A percentile compares a stretch with the other conserved stretches of the same genome.
phyloP scores from a whole-genome alignment of 2,329 filamentous ascomycete genomes.

The Pestalotiopsis sp. region DNA sequence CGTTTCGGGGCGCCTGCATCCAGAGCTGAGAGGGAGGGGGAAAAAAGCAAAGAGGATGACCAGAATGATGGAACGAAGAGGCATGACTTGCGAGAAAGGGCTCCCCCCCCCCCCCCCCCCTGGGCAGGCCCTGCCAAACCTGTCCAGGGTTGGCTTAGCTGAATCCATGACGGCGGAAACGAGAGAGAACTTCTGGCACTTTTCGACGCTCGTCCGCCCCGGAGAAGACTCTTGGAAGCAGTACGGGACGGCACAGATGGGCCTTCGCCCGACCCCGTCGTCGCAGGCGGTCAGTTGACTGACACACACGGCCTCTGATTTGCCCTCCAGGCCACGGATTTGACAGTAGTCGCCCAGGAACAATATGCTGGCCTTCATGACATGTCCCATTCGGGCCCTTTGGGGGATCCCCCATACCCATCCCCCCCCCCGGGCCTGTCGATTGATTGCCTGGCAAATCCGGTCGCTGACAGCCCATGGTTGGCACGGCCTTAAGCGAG shows the following conservation, averaged over 20 bases:
- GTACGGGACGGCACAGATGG: conserved; percentile 12
- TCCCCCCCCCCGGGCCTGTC: background rate
- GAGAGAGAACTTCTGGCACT: background rate
- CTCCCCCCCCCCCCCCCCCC: background rate
- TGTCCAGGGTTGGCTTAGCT: background rate
- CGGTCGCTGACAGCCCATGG: conserved; percentile 4
- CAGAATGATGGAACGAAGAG: conserved; percentile 1
- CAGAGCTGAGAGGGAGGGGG: background rate
- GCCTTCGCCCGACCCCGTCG: background rate
- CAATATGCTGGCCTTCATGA: background rate
- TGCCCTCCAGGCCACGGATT: background rate
- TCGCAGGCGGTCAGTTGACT: conserved; percentile 12
- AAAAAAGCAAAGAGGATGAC: background rate
- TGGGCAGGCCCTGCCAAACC: background rate
- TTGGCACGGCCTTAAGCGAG: conserved; percentile 12
- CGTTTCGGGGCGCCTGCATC: background rate
- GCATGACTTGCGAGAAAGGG: background rate
- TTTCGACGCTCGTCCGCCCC: conserved; percentile 3
- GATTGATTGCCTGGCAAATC: background rate
- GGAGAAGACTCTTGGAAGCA: background rate
- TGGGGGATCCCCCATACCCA: background rate
- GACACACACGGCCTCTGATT: conserved; percentile 1
- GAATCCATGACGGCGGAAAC: conserved; percentile 12
- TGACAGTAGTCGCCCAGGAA: background rate
- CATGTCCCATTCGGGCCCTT: background rate